Base-by-base conservation (phyloP, 2,329 filamentous ascomycete genomes). In the Xylariaceae sp. region DNA sequence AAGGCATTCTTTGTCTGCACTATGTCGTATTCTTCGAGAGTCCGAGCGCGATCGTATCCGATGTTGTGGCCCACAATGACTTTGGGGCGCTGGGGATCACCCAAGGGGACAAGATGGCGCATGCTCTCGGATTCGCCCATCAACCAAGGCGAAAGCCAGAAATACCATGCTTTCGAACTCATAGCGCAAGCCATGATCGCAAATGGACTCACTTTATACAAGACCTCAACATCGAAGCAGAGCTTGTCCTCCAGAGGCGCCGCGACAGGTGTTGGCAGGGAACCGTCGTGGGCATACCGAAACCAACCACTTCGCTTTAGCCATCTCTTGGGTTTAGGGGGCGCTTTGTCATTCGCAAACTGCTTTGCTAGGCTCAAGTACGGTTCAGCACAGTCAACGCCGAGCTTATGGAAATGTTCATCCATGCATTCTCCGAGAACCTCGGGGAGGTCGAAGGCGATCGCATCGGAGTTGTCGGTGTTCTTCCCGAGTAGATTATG, bases 181-280 rank as follows among this genome's bases (percentile, higher is more conserved):
- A 87, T 89, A 11, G 95, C 94, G 72, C 93, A 97, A 18, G 95
- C 94, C 91, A 99, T 97, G 59, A 96, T 91, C 0, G 95, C 92
- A 73, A 91, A 99, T 0, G 89, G 87, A 65, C 88, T 93, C 71
- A 94, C 86, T 72, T 95, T 96, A 83, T 88, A 99, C 88, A 99
- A 87, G 51, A 97, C 92, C 74, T 99, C 94, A 0, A 92, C 96
- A 74, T 99, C 94, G 68, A 99, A 99, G 44, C 89, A 92, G 57
- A 97, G 78, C 80, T 93, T 87, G 2, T 83, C 77, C 71, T 94
- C 92, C 62, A 93, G 81, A 0, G 95, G 94, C 8, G 86, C 84
- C 62, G 88, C 85, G 3, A 96, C 84, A 2, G 80, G 73, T 71
- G 94, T 89, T 13, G 81, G 82, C 10, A 77, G 80, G 3, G 56